A percentile compares a stretch with the other conserved stretches of the same genome.
Conservation (phyloP, 2,329 filamentous ascomycete species). For the Aspergillus carbonarius region DNA sequence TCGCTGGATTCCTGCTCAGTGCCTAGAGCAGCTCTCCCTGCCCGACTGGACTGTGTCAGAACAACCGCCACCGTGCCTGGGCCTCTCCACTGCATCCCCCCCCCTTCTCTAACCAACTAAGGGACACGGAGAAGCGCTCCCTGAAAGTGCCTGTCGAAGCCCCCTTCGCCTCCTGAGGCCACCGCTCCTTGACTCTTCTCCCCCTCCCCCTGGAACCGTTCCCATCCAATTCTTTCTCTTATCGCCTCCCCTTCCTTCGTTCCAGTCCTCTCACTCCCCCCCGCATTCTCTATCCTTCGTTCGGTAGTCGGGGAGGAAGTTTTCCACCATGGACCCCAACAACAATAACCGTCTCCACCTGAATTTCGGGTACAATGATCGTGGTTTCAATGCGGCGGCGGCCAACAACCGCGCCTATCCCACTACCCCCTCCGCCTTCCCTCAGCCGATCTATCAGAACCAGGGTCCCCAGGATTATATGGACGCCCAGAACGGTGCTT, state of each 20-base stretch:
- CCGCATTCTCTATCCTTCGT: not conserved
- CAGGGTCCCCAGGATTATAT: conserved; percentile 62
- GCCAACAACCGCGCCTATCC: conserved; percentile 70
- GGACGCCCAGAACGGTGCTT: conserved; percentile 47
- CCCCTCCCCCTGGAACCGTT: conserved; percentile 10
- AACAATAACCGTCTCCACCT: conserved; percentile 53
- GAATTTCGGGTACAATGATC: conserved; percentile 58
- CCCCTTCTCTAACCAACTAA: not conserved
- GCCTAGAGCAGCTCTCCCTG: too few relatives aligned
- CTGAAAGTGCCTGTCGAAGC: conserved; percentile 6
- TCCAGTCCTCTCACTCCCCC: not conserved
- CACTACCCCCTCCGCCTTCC: conserved; percentile 93
- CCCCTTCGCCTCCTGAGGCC: conserved; percentile 15
- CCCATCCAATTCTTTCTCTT: conserved; percentile 10
- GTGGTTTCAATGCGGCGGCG: conserved; percentile 57
- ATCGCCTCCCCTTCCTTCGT: conserved; percentile 8
- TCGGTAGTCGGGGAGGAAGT: conserved; percentile 47
- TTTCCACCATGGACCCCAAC: conserved; percentile 53
- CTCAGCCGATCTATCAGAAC: conserved; percentile 76
- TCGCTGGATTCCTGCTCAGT: too few relatives aligned
- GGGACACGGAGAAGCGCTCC: conserved; percentile 3
- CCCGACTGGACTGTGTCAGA: not conserved
- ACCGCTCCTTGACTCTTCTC: conserved; percentile 16
- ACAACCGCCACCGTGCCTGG: not conserved
- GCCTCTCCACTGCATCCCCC: not conserved